Evolutionary conservation across 768 basidiomycete species (phyloP).

Genomic region (Hortiboletus campestris): DNA sequence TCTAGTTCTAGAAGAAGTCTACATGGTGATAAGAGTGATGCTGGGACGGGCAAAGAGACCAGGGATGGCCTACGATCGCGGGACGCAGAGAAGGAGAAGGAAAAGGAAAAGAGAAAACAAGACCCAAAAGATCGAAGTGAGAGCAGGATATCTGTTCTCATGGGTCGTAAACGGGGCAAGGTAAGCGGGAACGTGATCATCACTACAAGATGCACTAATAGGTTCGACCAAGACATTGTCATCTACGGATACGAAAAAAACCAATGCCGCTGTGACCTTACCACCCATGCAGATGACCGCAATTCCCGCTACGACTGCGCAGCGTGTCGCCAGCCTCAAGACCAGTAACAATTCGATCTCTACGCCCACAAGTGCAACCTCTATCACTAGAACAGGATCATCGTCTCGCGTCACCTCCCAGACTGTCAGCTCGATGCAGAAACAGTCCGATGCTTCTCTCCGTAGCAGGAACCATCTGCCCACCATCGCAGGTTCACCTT

Average conservation of each 20-base stretch:
- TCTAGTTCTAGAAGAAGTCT: constrained; percentile 82
- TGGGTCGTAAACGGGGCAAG: constrained; percentile 90
- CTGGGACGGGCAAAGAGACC: constrained; percentile 42
- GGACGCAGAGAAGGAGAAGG: constrained; percentile 46
- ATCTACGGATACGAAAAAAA: constrained; percentile 75
- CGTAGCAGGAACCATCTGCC: constrained; percentile 76
- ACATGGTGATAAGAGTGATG: constrained; percentile 53
- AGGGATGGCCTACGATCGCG: constrained; percentile 51
- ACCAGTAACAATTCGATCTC: constrained; percentile 46
- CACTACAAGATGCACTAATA: constrained; percentile 11
- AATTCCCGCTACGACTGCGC: constrained; percentile 75
- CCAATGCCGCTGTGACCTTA: constrained; percentile 63
- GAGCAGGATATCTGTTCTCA: constrained; percentile 83
- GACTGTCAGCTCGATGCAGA: constrained; percentile 84
- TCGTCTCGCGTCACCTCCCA: constrained; percentile 74
- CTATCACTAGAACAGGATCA: constrained; percentile 42
- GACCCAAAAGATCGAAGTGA: constrained; percentile 84
- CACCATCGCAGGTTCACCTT: constrained; percentile 93
- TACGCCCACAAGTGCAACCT: constrained; percentile 38
- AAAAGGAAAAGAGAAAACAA: constrained; percentile 62
- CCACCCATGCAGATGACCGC: constrained; percentile 92
- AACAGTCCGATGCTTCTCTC: constrained; percentile 80
- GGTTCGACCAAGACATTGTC: constrained; percentile 65
- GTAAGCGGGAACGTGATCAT: constrained; percentile 41
- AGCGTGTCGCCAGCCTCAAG: constrained; percentile 82